Evolutionary conservation across 345 rosid species (phyloP), one percentile per base, ranked within the genome.

Genomic region (Iberis pinnata): DNA sequence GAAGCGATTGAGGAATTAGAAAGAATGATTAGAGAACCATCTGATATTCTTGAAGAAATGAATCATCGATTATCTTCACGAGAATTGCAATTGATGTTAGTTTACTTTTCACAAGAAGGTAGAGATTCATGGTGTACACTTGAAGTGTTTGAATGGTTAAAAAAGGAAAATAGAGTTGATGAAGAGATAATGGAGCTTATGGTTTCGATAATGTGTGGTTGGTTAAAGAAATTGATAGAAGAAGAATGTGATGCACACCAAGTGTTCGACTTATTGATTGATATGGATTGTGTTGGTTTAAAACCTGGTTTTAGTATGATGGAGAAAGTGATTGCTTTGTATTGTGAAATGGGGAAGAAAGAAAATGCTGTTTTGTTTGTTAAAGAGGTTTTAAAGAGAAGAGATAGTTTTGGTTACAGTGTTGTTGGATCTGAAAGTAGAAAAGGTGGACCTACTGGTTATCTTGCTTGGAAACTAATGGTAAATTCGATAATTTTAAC

Each of bases 381-480:
- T 10, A 75, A 76, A 50, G 95, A 82, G 72, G 82, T 79, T 32
- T 64, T 89, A 64, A 72, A 68, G 7, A 69, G 90, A 18, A 79
- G 73, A n/a, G 72, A 76, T 49, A 20, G 14, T n/a, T 45, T 22
- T 51, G 64, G 73, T 15, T 68, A 70, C 67, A 70, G 67, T 1
- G 37, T 66, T 58, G 64, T 44, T 43, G 64, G 49, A 38, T 77
- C 71, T 15, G 75, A 73, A 20, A 82, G 81, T 18, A 77, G 75
- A 26, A 81, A 83, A 54, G 94, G 94, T 40, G 97, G 97, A 22
- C 95, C 97, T 8, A 65, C 75, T 27, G 97, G 97, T 3, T 86
- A 86, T 74, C 94, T 89, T 68, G 85, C 88, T 26, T 89, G 97
- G 97, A 86, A 89, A 74, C 64, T 89, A 78, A 86, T 84, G 97